A percentile compares a stretch with the other conserved stretches of the same genome.
Evolutionary conservation across 352 stramenopile species (phyloP).

Genomic region (Globisporangium sylvaticum): DNA sequence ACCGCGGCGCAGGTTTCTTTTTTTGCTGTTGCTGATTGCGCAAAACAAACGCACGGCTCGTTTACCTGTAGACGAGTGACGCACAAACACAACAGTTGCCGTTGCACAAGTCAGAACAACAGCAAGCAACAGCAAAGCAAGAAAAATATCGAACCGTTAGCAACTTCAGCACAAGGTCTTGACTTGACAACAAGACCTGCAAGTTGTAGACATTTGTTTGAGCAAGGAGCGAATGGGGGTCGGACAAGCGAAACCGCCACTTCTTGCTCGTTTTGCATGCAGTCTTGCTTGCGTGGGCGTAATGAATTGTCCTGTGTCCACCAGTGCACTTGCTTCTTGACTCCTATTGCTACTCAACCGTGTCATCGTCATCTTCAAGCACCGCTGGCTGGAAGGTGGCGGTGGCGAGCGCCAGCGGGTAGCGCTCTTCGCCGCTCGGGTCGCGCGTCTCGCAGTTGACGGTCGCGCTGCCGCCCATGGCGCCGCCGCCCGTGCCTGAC

Average conservation of each 20-base stretch:
- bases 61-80: not conserved
- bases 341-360: not conserved
- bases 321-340: not conserved
- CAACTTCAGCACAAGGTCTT: not conserved
- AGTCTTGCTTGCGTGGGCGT: not conserved
- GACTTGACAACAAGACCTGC: not conserved
- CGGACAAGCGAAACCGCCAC: not conserved
- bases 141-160: not conserved
- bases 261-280: not conserved
- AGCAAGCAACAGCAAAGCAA: not conserved
- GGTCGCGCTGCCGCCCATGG: not conserved
- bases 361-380: not conserved
- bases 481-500: not conserved
- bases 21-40: not conserved
- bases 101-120: not conserved
- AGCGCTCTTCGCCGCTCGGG: conserved; percentile 23
- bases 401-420: conserved; percentile 25
- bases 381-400: conserved; percentile 12
- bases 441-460: conserved; percentile 26
- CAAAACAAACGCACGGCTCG: not conserved
- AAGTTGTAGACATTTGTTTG: not conserved
- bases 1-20: not conserved
- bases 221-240: too few species aligned
- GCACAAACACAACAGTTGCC: not conserved
- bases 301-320: not conserved